Evolutionary conservation across 2,329 filamentous ascomycete species (phyloP), one percentile per base, ranked within the genome.

Genomic region (Sporothrix pseudoabietina): DNA sequence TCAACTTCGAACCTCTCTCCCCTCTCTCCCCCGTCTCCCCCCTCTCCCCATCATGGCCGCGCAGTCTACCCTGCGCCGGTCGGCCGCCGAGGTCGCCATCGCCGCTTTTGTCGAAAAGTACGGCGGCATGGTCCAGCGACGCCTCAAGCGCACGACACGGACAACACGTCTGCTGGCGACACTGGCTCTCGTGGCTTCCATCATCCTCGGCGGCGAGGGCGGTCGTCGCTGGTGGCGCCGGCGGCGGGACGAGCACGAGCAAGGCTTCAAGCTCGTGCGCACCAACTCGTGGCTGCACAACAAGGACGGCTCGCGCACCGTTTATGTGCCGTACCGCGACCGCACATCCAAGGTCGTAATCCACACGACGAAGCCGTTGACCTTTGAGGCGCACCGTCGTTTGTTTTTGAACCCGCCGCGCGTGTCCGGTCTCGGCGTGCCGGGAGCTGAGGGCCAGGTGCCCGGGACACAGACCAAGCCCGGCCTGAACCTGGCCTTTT

Each of bases 301-400:
- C 78, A 98, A 98, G 83, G 96, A 98, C 85, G 96, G 96, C 69
- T 95, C 94, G 68, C 88, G 96, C 72, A 97, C 94, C 16, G 96
- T 99, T 74, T 98, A 96, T 79, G 96, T 99, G 39, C 94, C 95
- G 1, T 96, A 97, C 82, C 94, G 93, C 81, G 89, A 94, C 77
- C 87, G 90, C 71, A 97, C 94, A 1, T 92, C 94, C 77, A 97
- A 97, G 81, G 95, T 99, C 66, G 91, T 92, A 73, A 98, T 99
- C 76, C 87, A 93, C 79, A 91, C 92, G 6, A 99, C 94, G 39
- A 98, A 98, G 80, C 89, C 90, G 26, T 92, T 95, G 49, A 99
- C 96, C 0, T 99, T 98, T 80, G 95, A 99, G 85, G 97, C 96
- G 6, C 96, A 99, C 83, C 89, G 96, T 41, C 88, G 97, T 35